A percentile compares a stretch with the other conserved stretches of the same genome.
These are phyloP conservation scores for Cyanidiococcus yangmingshanensis DNA, from an alignment of 23 red algal species.

Conservation along the genomic window DNA sequence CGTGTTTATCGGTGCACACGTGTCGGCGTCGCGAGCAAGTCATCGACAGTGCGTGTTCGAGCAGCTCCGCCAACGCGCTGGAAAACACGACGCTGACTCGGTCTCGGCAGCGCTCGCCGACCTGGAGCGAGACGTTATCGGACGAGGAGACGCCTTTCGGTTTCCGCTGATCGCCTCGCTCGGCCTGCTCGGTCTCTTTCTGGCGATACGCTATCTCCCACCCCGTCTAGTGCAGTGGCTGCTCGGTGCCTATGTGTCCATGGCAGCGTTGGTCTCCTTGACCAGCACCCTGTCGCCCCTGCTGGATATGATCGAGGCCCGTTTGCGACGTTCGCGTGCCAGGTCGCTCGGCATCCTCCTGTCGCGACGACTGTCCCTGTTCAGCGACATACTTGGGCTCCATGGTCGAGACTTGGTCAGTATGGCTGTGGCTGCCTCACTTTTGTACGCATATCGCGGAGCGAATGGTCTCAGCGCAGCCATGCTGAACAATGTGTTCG, in stretches of 20 bases:
- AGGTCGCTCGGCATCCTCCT: neutral
- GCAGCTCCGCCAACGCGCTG: neutral
- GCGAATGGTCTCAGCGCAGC: constrained; percentile 17
- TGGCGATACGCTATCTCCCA: constrained; percentile 85
- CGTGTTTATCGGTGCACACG: constrained; percentile 6
- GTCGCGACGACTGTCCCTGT: neutral
- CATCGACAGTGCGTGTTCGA: neutral
- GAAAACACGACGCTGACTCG: neutral
- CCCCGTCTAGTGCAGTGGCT: constrained; percentile 42
- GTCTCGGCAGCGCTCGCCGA: neutral
- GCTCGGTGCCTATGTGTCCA: constrained; percentile 18
- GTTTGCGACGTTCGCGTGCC: neutral
- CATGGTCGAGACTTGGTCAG: constrained; percentile 28
- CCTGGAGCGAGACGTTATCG: constrained; percentile 59
- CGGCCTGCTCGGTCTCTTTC: constrained; percentile 57
- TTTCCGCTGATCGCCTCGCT: constrained; percentile 72
- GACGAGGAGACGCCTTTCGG: constrained; percentile 44
- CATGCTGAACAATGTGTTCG: constrained; percentile 75
- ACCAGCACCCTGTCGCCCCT: constrained; percentile 27
- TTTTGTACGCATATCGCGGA: constrained; percentile 38
- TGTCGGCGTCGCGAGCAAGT: neutral
- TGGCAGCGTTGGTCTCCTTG: constrained; percentile 36
- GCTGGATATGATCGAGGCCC: constrained; percentile 21
- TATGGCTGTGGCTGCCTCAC: constrained; percentile 24
- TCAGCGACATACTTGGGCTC: constrained; percentile 8